phyloP scores from a whole-genome alignment of 345 rosid genomes.

The Camelina laxa region DNA sequence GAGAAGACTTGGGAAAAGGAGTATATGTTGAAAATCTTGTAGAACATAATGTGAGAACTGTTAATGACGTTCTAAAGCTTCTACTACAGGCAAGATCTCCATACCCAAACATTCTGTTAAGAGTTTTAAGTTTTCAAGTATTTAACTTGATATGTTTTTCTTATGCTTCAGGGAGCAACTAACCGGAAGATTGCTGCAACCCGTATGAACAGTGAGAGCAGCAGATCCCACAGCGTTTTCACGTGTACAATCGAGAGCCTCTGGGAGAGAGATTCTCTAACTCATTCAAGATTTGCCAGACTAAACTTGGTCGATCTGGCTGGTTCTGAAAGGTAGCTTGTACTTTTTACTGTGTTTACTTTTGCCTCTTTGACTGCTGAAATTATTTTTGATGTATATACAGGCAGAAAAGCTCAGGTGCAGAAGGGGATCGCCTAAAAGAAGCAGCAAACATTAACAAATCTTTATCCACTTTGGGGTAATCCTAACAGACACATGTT shows the following conservation, averaged over 20 bases:
- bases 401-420: constrained; percentile 98
- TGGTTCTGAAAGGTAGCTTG: constrained; percentile 91
- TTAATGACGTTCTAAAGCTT: constrained; percentile 76
- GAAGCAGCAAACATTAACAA: constrained; percentile 97
- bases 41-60: constrained; percentile 68
- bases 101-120: constrained; percentile 25
- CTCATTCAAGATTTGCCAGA: constrained; percentile 83
- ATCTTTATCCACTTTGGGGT: constrained; percentile 96
- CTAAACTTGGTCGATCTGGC: constrained; percentile 95
- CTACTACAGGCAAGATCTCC: constrained; percentile 61
- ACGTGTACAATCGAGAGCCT: constrained; percentile 90
- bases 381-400: constrained; percentile 33
- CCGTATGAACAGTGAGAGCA: constrained; percentile 92
- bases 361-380: constrained; percentile 29
- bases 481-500: constrained; percentile 41
- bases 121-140: constrained; percentile 31
- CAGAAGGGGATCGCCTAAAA: constrained; percentile 96
- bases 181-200: constrained; percentile 92
- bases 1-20: constrained; percentile 88
- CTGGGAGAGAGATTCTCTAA: constrained; percentile 89
- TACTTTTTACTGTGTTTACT: neutral
- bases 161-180: constrained; percentile 68
- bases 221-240: constrained; percentile 96
- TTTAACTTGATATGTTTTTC: constrained; percentile 18
- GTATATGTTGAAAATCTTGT: constrained; percentile 89